Percentiles rank a stretch among this genome's conserved stretches.
Evolutionary conservation across 1,284 basidiomycete species (phyloP).

Genomic region (Apiotrichum laibachii): DNA sequence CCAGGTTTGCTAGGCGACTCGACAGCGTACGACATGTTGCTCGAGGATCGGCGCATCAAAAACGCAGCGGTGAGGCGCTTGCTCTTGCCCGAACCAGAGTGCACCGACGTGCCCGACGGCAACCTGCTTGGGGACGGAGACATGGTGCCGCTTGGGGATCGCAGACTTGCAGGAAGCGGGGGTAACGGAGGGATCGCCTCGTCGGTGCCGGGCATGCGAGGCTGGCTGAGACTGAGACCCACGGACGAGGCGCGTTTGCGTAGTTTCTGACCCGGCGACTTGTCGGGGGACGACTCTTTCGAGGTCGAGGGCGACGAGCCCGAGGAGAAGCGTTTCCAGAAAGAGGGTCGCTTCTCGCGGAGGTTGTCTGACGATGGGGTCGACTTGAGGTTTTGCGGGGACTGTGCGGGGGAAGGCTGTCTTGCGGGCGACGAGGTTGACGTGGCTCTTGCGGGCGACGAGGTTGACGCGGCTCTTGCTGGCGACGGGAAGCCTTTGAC

Average conservation of each 20-base stretch:
- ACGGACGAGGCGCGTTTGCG: constrained; percentile 32
- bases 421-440: neutral
- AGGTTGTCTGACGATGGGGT: neutral
- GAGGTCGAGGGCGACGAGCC: constrained; percentile 4
- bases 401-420: neutral
- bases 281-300: constrained; percentile 1
- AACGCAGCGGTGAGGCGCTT: constrained; percentile 8
- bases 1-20: constrained; percentile 11
- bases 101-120: constrained; percentile 9
- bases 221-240: constrained; percentile 8
- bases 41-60: constrained; percentile 35
- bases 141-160: constrained; percentile 27
- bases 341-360: constrained; percentile 17
- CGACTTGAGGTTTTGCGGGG: neutral
- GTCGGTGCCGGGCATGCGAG: neutral
- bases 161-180: constrained; percentile 34
- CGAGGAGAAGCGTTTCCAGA: constrained; percentile 40
- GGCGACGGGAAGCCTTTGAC: constrained; percentile 2
- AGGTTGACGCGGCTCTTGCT: neutral
- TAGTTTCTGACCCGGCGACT: neutral
- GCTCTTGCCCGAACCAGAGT: constrained; percentile 1
- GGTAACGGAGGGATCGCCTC: constrained; percentile 33
- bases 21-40: constrained; percentile 24
- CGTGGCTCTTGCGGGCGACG: neutral
- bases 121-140: constrained; percentile 2